These are phyloP conservation scores for Thermomucor indicae-seudaticae DNA, from an alignment of 371 early-diverging fungal species.

Conservation along the genomic window DNA sequence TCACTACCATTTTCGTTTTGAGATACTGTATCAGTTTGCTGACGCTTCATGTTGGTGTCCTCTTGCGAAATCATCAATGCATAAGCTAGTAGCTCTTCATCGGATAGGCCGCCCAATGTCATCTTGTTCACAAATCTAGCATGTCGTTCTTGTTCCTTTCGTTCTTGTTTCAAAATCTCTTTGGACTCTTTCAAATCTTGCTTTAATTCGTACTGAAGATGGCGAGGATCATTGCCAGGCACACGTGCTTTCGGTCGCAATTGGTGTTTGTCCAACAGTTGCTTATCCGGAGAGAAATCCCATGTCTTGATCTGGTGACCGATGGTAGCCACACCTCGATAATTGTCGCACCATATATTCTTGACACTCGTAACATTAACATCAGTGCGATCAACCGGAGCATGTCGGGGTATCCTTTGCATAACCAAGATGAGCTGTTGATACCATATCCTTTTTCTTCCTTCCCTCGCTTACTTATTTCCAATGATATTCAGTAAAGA, in stretches of 20 bases:
- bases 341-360: conserved; percentile 40
- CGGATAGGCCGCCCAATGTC: conserved; percentile 38
- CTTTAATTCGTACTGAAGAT: conserved; percentile 30
- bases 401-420: conserved; percentile 30
- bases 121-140: conserved; percentile 23
- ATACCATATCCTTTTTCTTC: neutral
- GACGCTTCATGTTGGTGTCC: neutral
- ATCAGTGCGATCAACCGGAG: conserved; percentile 35
- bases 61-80: conserved; percentile 47
- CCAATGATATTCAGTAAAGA: conserved; percentile 16
- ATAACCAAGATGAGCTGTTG: conserved; percentile 7
- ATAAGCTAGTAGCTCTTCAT: conserved; percentile 45
- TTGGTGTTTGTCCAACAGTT: conserved; percentile 19
- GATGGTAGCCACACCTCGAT: conserved; percentile 39
- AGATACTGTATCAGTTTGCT: too few relatives aligned
- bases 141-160: conserved; percentile 19
- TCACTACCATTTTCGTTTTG: neutral
- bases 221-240: conserved; percentile 12
- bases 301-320: conserved; percentile 41
- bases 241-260: conserved; percentile 20
- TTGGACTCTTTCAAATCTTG: conserved; percentile 38
- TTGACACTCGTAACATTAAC: conserved; percentile 36
- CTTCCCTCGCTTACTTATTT: conserved; percentile 14
- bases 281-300: conserved; percentile 36
- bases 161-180: conserved; percentile 26